A percentile compares a stretch with the other conserved stretches of the same genome.
phyloP scores from a whole-genome alignment of 805 yeast species.

The Lachancea lanzarotensis region DNA sequence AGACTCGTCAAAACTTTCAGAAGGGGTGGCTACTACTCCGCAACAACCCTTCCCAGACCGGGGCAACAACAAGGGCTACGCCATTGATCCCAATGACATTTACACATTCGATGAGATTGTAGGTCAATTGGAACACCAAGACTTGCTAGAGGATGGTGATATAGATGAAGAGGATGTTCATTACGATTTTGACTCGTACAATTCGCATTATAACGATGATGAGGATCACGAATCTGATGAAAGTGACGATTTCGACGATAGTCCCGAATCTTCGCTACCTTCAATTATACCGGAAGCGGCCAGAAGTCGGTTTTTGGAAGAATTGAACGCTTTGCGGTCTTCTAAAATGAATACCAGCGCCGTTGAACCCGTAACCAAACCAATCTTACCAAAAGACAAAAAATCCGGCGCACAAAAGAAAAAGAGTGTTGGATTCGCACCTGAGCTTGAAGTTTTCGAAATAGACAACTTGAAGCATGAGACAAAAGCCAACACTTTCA shows the following conservation, averaged over 20 bases:
- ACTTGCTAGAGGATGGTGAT: constrained; percentile 23
- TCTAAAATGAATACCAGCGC: not conserved
- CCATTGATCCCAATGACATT: constrained; percentile 21
- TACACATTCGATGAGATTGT: constrained; percentile 32
- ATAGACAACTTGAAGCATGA: constrained; percentile 30
- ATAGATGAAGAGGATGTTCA: constrained; percentile 16
- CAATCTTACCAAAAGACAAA: constrained; percentile 7
- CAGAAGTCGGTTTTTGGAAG: constrained; percentile 23
- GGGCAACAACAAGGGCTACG: constrained; percentile 6
- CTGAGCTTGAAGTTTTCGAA: constrained; percentile 28
- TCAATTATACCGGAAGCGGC: constrained; percentile 25
- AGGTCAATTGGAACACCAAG: constrained; percentile 27
- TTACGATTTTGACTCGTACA: constrained; percentile 21
- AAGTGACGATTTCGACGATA: constrained; percentile 16
- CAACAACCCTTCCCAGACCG: not conserved
- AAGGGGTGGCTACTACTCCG: no score
- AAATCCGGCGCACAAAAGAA: constrained; percentile 15
- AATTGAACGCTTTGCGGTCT: constrained; percentile 21
- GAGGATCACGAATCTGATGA: constrained; percentile 8
- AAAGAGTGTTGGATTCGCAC: constrained; percentile 31
- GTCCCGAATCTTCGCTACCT: constrained; percentile 10
- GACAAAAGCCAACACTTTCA: constrained; percentile 27
- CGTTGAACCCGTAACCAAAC: constrained; percentile 1
- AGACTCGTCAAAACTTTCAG: no score
- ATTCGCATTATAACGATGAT: not conserved